Percentiles rank a stretch among this genome's conserved stretches.
Conservation (phyloP, 352 stramenopile species). For the Pythium insidiosum region DNA sequence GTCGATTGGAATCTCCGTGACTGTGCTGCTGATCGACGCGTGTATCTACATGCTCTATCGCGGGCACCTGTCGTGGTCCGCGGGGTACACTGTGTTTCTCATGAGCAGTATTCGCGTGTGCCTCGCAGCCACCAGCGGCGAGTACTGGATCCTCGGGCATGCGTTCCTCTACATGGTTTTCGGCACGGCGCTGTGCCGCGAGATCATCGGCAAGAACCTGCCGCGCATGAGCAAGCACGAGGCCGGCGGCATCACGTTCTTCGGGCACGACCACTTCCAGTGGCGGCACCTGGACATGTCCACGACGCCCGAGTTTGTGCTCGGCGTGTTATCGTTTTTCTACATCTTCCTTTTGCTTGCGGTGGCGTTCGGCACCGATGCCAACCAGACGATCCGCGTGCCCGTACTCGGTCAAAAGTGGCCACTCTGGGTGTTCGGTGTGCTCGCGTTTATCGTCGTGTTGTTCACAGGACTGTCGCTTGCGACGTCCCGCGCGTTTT, state of each 20-base stretch:
- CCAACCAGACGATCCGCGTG: slow-evolving; percentile 36
- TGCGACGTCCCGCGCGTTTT: slow-evolving; percentile 72
- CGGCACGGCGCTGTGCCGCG: slow-evolving; percentile 61
- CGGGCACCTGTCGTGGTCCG: slow-evolving; percentile 62
- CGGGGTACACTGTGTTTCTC: slow-evolving; percentile 78
- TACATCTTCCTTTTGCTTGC: slow-evolving; percentile 79
- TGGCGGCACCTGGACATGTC: slow-evolving; percentile 65
- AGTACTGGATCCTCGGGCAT: slow-evolving; percentile 77
- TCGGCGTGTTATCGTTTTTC: slow-evolving; percentile 80
- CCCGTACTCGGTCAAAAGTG: slow-evolving; percentile 55
- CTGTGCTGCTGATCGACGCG: slow-evolving; percentile 58
- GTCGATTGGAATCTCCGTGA: slow-evolving; percentile 53
- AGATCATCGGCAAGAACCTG: slow-evolving; percentile 79
- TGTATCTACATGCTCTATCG: slow-evolving; percentile 72
- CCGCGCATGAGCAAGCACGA: slow-evolving; percentile 78
- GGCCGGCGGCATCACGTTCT: slow-evolving; percentile 76
- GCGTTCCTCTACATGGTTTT: slow-evolving; percentile 77
- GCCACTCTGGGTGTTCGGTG: slow-evolving; percentile 83
- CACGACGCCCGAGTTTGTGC: slow-evolving; percentile 74
- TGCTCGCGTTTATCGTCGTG: slow-evolving; percentile 76
- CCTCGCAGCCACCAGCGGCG: slow-evolving; percentile 53
- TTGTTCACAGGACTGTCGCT: slow-evolving; percentile 67
- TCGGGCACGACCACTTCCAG: slow-evolving; percentile 57
- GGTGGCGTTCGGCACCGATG: slow-evolving; percentile 58
- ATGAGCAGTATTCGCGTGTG: slow-evolving; percentile 61